Base-by-base conservation (phyloP, 306 rosid genomes). In the Begonia loranthoides region DNA sequence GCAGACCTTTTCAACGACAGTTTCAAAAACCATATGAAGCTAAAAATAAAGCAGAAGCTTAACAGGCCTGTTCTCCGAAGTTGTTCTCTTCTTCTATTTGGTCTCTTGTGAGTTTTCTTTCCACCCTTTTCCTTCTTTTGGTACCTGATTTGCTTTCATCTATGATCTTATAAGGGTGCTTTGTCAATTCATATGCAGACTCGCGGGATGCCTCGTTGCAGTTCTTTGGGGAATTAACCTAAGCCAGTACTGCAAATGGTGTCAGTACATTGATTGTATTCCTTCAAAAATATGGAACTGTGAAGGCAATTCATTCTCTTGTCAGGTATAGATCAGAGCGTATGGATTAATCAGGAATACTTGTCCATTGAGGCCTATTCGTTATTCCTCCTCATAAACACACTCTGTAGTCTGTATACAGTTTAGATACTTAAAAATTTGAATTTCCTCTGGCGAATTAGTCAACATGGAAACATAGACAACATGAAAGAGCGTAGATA, bases 231-330 rank as follows among this genome's bases (percentile, higher is more conserved):
- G 82, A 54, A 50, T 78, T 68, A 71, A 90, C 85, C 54, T 85
- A 73, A 85, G 68, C 65, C 72, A 68, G 68, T 71, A 90, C 73
- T 85, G 97, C 79, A 56, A 59, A 65, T 76, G 92, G 95, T 82
- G 94, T 68, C 79, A 53, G 43, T 78, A 85, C 67, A 62, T 80
- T 56, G 83, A 86, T 64, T 90, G 97, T 50, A 60, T 80, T 69
- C 95, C 95, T 41, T 69, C 57, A 38, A 63, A 68, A 65, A 64
- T 71, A 69, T 90, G 97, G 97, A 81, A 70, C 64, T 85, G 97
- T 78, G 39, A 64, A 51, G 72, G 78, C 60, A 64, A 48, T 61
- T 75, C 62, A 64, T 60, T 53, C 64, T 68, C 63, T 62, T 90
- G 97, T 59, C 83, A 79, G 97, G 97, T 90, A 80, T 70, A 17